These are phyloP conservation scores for Breviolum minutum DNA, from an alignment of 73 alveolate species.

Conservation along the genomic window DNA sequence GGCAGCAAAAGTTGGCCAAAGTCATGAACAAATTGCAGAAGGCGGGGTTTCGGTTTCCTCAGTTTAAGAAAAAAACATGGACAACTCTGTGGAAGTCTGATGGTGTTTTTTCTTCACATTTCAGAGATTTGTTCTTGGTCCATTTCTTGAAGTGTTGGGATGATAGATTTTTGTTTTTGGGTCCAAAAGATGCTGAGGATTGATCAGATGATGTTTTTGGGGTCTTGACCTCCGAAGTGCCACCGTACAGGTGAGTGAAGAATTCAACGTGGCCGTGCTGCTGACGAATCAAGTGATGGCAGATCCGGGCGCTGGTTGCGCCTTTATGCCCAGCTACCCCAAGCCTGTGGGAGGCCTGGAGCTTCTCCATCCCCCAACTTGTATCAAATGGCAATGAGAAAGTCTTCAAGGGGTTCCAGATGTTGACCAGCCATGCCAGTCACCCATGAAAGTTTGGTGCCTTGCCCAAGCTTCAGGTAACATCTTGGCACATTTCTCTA, in stretches of 20 bases:
- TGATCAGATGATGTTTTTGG: neutral
- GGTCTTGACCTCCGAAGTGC: neutral
- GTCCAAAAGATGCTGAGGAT: neutral
- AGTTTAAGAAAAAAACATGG: too few species aligned
- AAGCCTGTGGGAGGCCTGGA: constrained; percentile 99
- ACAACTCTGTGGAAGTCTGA: too few species aligned
- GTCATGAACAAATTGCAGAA: constrained; percentile 98
- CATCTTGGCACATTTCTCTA: constrained; percentile 99
- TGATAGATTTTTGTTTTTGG: neutral
- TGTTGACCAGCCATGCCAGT: too few species aligned
- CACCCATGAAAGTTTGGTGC: too few species aligned
- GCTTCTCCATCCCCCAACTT: neutral
- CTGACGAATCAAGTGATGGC: constrained; percentile 99
- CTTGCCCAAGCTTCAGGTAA: constrained; percentile 61
- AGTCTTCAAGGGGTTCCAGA: too few species aligned
- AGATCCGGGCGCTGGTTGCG: constrained; percentile 98
- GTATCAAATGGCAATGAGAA: too few species aligned
- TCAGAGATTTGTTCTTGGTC: too few species aligned
- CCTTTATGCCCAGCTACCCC: constrained; percentile 98
- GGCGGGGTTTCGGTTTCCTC: constrained; percentile 47
- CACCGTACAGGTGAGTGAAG: constrained; percentile 68
- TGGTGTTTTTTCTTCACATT: too few species aligned
- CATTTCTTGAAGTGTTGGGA: too few species aligned
- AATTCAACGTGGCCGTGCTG: constrained; percentile 98
- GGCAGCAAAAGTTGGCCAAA: constrained; percentile 98